These are phyloP conservation scores for Saccharomycopsis capsularis DNA, from an alignment of 805 yeast genomes.

Conservation along the genomic window DNA sequence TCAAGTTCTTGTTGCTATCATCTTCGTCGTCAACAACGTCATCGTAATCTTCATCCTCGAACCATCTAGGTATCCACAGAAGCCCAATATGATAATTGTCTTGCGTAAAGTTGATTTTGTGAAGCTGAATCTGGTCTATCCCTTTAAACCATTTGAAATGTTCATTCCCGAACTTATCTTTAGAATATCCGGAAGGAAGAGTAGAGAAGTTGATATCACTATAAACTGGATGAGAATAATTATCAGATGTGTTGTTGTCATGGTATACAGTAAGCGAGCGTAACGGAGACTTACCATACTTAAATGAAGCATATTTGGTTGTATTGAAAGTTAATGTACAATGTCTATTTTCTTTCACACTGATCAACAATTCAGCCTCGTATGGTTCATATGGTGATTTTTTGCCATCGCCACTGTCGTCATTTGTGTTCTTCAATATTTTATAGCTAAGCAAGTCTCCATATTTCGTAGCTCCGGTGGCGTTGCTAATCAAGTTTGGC, in stretches of 20 bases:
- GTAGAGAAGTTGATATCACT: neutral
- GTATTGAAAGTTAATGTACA: slow-evolving; percentile 58
- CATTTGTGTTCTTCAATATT: slow-evolving; percentile 43
- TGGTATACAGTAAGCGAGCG: slow-evolving; percentile 51
- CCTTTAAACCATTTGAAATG: slow-evolving; percentile 52
- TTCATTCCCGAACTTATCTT: slow-evolving; percentile 36
- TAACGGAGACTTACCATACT: slow-evolving; percentile 48
- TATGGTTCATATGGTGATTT: slow-evolving; percentile 57
- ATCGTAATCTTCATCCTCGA: slow-evolving; percentile 34
- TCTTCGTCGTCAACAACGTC: slow-evolving; percentile 35
- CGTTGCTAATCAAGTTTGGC: slow-evolving; percentile 41
- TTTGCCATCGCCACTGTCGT: slow-evolving; percentile 24
- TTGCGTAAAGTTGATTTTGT: slow-evolving; percentile 56
- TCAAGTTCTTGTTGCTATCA: slow-evolving; percentile 23
- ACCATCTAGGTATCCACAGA: slow-evolving; percentile 68
- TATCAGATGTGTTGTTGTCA: slow-evolving; percentile 24
- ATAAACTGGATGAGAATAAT: neutral
- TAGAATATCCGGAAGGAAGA: slow-evolving; percentile 24
- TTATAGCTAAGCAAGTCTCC: slow-evolving; percentile 44
- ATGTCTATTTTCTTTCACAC: slow-evolving; percentile 53
- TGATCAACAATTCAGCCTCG: slow-evolving; percentile 53
- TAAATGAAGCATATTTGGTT: slow-evolving; percentile 32
- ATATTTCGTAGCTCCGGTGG: slow-evolving; percentile 29
- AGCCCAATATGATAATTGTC: slow-evolving; percentile 50
- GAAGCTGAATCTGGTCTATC: slow-evolving; percentile 55